Evolutionary conservation across 768 basidiomycete species (phyloP).

Genomic region (Antrodiella citrinella): DNA sequence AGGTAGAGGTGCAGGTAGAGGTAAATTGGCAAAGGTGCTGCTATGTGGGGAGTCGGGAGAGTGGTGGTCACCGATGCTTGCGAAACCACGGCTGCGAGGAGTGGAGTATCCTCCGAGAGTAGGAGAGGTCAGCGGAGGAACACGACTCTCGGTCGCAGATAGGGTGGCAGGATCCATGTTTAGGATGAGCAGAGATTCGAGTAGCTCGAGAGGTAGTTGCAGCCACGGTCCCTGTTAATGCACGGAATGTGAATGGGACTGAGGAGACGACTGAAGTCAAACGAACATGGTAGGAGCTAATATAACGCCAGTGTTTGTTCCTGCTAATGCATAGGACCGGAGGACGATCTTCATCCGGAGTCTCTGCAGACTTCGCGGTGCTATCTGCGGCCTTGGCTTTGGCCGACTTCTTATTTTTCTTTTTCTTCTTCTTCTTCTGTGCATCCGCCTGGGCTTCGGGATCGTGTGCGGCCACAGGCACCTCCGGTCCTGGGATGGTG

Average conservation of each 20-base stretch:
- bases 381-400: conserved; percentile 36
- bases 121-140: conserved; percentile 26
- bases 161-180: conserved; percentile 71
- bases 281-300: conserved; percentile 85
- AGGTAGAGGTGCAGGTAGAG: conserved; percentile 38
- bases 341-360: conserved; percentile 38
- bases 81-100: conserved; percentile 38
- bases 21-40: conserved; percentile 18
- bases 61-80: conserved; percentile 31
- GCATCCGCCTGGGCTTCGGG: conserved; percentile 14
- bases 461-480: conserved; percentile 8
- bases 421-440: conserved; percentile 59
- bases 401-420: conserved; percentile 61
- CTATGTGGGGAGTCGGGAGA: conserved; percentile 24
- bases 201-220: conserved; percentile 77
- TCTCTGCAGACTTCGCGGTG: conserved; percentile 21
- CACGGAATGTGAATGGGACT: conserved; percentile 1
- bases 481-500: conserved; percentile 18
- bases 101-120: conserved; percentile 16
- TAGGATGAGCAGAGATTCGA: conserved; percentile 72
- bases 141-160: conserved; percentile 31
- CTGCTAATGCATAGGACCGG: conserved; percentile 79
- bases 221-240: conserved; percentile 77
- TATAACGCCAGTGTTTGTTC: conserved; percentile 93
- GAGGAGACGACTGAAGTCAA: conserved; percentile 4